Conservation (phyloP, 2,329 filamentous ascomycete species). For the Pseudocercospora pini-densiflorae region DNA sequence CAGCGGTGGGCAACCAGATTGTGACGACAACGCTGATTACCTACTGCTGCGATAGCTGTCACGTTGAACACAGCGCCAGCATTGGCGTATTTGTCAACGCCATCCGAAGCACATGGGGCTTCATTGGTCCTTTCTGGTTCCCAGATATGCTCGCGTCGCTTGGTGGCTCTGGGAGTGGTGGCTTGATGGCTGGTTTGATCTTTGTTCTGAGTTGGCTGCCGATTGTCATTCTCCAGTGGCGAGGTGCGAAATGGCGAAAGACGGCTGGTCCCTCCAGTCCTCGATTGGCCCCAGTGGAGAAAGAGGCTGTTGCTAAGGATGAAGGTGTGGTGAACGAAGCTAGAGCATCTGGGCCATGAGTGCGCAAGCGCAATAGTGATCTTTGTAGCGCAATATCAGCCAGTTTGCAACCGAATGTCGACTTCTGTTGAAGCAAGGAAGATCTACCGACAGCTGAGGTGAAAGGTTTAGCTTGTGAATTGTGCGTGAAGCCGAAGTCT, state of each 20-base stretch:
- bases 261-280: conserved; percentile 7
- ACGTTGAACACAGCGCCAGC: conserved; percentile 56
- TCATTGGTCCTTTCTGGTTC: conserved; percentile 47
- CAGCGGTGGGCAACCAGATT: conserved; percentile 62
- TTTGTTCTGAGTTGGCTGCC: conserved; percentile 34
- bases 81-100: conserved; percentile 65
- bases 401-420: too few species aligned
- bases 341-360: background rate
- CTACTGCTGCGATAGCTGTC: conserved; percentile 53
- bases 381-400: too few species aligned
- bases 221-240: conserved; percentile 34
- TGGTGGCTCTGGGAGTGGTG: conserved; percentile 43
- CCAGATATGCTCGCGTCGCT: conserved; percentile 46
- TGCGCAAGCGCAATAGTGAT: too few species aligned
- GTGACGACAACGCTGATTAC: conserved; percentile 65
- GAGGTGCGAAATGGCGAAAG: conserved; percentile 25
- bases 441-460: too few species aligned
- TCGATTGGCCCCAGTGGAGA: background rate
- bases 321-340: background rate
- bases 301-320: conserved; percentile 9
- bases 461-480: too few species aligned
- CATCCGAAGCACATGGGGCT: conserved; percentile 59
- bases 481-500: too few species aligned
- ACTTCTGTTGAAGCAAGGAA: too few species aligned
- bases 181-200: conserved; percentile 43